Conservation (phyloP, 1,139 yeast species). For the Eremothecium gossypii region DNA sequence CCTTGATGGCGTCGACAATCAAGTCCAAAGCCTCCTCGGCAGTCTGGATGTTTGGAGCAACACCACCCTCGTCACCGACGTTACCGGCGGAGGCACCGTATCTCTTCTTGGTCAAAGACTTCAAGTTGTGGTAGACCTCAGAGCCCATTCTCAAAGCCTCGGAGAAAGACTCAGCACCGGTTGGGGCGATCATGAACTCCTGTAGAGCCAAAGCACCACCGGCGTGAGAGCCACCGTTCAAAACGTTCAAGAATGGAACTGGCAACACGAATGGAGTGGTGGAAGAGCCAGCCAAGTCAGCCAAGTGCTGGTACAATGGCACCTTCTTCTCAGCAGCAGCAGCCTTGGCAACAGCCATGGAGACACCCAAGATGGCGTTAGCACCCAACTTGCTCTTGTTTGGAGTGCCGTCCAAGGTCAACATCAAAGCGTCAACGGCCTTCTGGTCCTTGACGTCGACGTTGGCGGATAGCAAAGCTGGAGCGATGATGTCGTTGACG, state of each 20-base stretch:
- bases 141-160: conserved; percentile 94
- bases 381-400: conserved; percentile 95
- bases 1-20: conserved; percentile 74
- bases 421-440: conserved; percentile 70
- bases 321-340: conserved; percentile 87
- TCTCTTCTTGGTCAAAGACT: conserved; percentile 78
- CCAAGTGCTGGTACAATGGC: conserved; percentile 79
- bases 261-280: conserved; percentile 76
- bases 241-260: conserved; percentile 94
- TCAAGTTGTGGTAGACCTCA: conserved; percentile 93
- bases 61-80: conserved; percentile 99
- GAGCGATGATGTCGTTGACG: conserved; percentile 83
- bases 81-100: conserved; percentile 97
- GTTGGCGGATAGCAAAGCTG: conserved; percentile 69
- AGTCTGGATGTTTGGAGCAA: conserved; percentile 89
- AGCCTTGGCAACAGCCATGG: conserved; percentile 87
- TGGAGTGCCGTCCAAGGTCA: conserved; percentile 78
- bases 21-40: conserved; percentile 94
- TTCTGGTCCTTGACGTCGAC: conserved; percentile 71
- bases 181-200: conserved; percentile 97
- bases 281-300: conserved; percentile 51
- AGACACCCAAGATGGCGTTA: conserved; percentile 91
- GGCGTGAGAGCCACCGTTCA: conserved; percentile 98
- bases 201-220: conserved; percentile 98
- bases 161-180: conserved; percentile 74